Conservation (phyloP, 148 eudicot species). For the Fagopyrum tataricum region DNA sequence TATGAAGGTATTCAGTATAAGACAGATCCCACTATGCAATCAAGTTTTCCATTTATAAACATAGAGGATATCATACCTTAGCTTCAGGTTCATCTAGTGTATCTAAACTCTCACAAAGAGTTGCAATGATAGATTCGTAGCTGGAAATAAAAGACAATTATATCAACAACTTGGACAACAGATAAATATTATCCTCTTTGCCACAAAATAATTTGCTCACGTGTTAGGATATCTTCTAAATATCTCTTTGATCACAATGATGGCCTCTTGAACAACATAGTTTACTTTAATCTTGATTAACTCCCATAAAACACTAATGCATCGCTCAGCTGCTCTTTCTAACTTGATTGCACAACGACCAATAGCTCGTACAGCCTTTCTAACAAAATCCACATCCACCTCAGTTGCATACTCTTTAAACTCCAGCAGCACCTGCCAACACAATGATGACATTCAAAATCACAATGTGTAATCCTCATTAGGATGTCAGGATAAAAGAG, state of each 20-base stretch:
- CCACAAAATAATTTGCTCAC: constrained; percentile 29
- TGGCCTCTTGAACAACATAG: constrained; percentile 98
- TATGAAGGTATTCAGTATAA: constrained; percentile 17
- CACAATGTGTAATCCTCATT: not conserved
- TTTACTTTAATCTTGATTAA: constrained; percentile 97
- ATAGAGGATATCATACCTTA: constrained; percentile 44
- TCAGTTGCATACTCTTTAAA: constrained; percentile 98
- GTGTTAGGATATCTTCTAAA: constrained; percentile 99
- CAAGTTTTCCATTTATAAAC: constrained; percentile 17
- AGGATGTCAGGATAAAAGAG: constrained; percentile 3
- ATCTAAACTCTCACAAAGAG: constrained; percentile 97
- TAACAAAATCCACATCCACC: constrained; percentile 97
- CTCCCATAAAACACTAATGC: constrained; percentile 96
- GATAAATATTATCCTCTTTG: not conserved
- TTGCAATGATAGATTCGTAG: constrained; percentile 96
- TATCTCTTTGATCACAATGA: constrained; percentile 94
- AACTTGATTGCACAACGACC: constrained; percentile 98
- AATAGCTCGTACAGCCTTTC: constrained; percentile 98
- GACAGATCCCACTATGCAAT: not conserved
- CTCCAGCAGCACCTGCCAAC: constrained; percentile 78
- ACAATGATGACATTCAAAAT: constrained; percentile 9
- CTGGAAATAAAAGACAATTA: constrained; percentile 29
- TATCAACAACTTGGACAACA: not conserved
- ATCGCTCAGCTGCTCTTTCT: constrained; percentile 99
- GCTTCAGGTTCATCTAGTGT: constrained; percentile 99